Percentiles rank a stretch among this genome's conserved stretches.
phyloP scores from a whole-genome alignment of 2,329 filamentous ascomycete genomes.

The Pezicula rhizophila region DNA sequence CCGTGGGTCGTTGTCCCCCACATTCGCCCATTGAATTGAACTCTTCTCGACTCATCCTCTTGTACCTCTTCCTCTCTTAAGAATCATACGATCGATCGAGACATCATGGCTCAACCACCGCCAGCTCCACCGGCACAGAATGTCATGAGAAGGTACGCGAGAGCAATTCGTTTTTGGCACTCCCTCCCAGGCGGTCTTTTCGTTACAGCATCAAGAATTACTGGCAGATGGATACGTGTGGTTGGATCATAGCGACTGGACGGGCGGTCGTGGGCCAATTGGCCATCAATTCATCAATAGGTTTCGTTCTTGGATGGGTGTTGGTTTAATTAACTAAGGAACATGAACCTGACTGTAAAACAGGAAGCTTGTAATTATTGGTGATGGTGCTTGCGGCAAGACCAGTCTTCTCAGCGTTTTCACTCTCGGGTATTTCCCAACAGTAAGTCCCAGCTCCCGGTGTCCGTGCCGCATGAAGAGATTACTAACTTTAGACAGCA shows the following conservation, averaged over 20 bases:
- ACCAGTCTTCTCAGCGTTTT: slow-evolving; percentile 96
- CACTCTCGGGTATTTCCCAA: slow-evolving; percentile 95
- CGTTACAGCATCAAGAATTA: too few relatives aligned
- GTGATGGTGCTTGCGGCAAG: slow-evolving; percentile 96
- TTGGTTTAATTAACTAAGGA: too few relatives aligned
- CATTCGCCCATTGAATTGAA: slow-evolving; percentile 7
- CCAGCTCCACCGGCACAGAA: slow-evolving; percentile 28
- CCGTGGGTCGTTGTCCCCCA: slow-evolving; percentile 5
- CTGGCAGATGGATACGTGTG: not conserved
- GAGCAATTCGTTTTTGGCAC: not conserved
- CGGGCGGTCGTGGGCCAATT: not conserved
- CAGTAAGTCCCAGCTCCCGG: slow-evolving; percentile 53
- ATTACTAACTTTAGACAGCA: slow-evolving; percentile 37
- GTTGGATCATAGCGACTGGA: not conserved
- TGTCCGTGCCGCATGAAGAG: slow-evolving; percentile 23
- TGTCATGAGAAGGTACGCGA: slow-evolving; percentile 38
- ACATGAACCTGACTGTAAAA: not conserved
- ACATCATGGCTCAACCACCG: slow-evolving; percentile 26
- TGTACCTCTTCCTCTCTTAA: not conserved
- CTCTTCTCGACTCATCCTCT: not conserved
- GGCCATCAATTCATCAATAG: not conserved
- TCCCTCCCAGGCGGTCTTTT: not conserved
- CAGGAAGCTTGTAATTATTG: slow-evolving; percentile 95
- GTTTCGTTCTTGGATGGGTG: too few relatives aligned
- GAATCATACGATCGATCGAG: slow-evolving; percentile 7